Evolutionary conservation across 768 basidiomycete species (phyloP).

Genomic region (Boletellus ananas): DNA sequence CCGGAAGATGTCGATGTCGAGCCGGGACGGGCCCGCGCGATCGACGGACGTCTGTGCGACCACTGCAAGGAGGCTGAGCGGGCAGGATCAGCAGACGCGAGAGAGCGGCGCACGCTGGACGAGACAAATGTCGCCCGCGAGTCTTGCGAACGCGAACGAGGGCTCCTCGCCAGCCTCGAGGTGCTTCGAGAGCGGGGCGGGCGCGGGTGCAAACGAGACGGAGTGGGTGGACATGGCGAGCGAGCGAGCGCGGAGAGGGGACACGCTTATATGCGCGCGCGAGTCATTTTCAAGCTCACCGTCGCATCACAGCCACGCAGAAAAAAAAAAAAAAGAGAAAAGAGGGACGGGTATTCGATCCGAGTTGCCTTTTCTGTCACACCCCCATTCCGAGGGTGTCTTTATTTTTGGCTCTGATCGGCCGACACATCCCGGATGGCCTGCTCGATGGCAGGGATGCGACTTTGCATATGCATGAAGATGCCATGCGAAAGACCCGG

Average conservation of each 20-base stretch:
- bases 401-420: too few species aligned
- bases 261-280: too few species aligned
- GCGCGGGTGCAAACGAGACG: slow-evolving; percentile 23
- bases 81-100: not conserved
- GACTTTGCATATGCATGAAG: too few species aligned
- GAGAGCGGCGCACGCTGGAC: slow-evolving; percentile 22
- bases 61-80: slow-evolving; percentile 2
- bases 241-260: not conserved
- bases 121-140: slow-evolving; percentile 27
- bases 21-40: not conserved
- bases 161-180: slow-evolving; percentile 4
- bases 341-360: too few species aligned
- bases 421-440: too few species aligned
- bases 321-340: too few species aligned
- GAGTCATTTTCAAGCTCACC: not conserved
- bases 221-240: slow-evolving; percentile 10
- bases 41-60: slow-evolving; percentile 18
- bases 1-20: slow-evolving; percentile 28
- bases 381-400: too few species aligned
- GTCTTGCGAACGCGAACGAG: slow-evolving; percentile 37
- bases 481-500: too few species aligned
- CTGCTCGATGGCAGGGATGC: too few species aligned
- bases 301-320: not conserved
- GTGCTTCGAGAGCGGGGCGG: slow-evolving; percentile 13
- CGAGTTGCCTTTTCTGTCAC: too few species aligned